phyloP scores from a whole-genome alignment of 768 basidiomycete genomes.

The Coprinellus aureogranulatus region DNA sequence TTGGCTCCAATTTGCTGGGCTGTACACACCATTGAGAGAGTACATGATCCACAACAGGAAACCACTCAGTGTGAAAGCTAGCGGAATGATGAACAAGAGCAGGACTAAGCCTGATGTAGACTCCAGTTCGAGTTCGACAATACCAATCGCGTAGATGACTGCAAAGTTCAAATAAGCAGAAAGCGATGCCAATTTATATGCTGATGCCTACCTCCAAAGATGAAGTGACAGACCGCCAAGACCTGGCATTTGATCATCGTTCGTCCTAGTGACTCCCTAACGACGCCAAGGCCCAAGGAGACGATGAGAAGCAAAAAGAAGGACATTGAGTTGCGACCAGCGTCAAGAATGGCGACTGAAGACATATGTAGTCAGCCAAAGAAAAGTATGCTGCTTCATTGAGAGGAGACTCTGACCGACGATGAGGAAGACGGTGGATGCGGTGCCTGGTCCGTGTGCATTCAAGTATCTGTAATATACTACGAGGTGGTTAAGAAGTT shows the following conservation, averaged over 20 bases:
- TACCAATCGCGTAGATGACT: constrained; percentile 93
- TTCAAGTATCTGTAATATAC: constrained; percentile 96
- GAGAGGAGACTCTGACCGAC: constrained; percentile 56
- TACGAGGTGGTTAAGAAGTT: constrained; percentile 24
- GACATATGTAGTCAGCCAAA: constrained; percentile 2
- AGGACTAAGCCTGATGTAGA: constrained; percentile 83
- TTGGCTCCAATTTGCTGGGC: not conserved
- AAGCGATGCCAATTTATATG: not conserved
- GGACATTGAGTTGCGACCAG: constrained; percentile 89
- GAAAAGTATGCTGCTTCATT: not conserved
- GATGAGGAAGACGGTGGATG: constrained; percentile 87
- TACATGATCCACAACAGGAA: constrained; percentile 97
- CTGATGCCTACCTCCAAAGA: constrained; percentile 82
- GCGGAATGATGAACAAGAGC: constrained; percentile 87
- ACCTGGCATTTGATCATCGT: constrained; percentile 83
- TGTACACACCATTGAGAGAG: constrained; percentile 70
- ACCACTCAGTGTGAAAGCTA: constrained; percentile 92
- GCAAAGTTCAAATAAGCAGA: not conserved
- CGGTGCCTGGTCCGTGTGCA: constrained; percentile 69
- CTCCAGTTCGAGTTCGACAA: constrained; percentile 89
- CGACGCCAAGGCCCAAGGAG: constrained; percentile 87
- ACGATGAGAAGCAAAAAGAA: constrained; percentile 96
- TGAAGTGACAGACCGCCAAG: constrained; percentile 81
- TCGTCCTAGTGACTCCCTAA: constrained; percentile 80
- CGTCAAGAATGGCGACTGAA: constrained; percentile 89